Conservation (phyloP, 495 filamentous ascomycete species). For the Penicillium subrubescens region DNA sequence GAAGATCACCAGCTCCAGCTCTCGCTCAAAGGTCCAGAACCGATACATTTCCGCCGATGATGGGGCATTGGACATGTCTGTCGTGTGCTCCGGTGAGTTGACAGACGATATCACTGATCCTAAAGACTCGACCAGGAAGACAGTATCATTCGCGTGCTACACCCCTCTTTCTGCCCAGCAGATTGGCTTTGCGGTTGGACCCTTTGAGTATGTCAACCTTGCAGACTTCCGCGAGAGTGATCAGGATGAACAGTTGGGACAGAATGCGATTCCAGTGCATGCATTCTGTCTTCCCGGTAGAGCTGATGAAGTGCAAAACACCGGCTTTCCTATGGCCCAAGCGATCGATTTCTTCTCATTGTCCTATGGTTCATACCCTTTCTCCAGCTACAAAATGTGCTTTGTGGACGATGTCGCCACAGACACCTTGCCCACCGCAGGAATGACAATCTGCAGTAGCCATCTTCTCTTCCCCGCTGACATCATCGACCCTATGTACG, state of each 20-base stretch:
- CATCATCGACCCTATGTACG: constrained; percentile 79
- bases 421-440: constrained; percentile 75
- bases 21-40: constrained; percentile 25
- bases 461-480: constrained; percentile 80
- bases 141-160: constrained; percentile 73
- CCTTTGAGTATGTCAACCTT: constrained; percentile 91
- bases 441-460: constrained; percentile 83
- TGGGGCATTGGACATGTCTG: constrained; percentile 79
- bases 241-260: constrained; percentile 84
- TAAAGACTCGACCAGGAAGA: constrained; percentile 75
- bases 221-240: constrained; percentile 86
- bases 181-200: constrained; percentile 88
- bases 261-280: constrained; percentile 79
- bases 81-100: constrained; percentile 86
- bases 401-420: constrained; percentile 85
- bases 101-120: constrained; percentile 79
- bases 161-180: constrained; percentile 78
- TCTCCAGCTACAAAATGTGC: constrained; percentile 82
- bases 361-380: constrained; percentile 84
- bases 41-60: constrained; percentile 67
- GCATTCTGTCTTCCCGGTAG: constrained; percentile 89
- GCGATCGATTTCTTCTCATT: constrained; percentile 86
- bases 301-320: constrained; percentile 76
- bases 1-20: constrained; percentile 26
- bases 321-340: constrained; percentile 73